Evolutionary conservation across 495 filamentous ascomycete genomes (phyloP).

Genomic region (Achaetomiella virescens): DNA sequence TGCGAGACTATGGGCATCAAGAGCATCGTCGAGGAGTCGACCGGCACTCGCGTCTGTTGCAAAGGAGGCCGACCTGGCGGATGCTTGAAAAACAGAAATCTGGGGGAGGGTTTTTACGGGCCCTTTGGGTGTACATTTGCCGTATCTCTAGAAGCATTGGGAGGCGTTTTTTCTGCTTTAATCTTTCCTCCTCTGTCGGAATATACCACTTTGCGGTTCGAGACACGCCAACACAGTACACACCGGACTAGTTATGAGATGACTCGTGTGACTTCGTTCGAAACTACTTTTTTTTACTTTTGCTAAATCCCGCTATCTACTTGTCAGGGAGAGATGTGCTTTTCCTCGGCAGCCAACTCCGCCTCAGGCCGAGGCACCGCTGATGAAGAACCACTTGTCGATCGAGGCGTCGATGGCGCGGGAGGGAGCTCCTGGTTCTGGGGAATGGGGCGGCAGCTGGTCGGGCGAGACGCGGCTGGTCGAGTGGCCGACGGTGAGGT

Average conservation of each 20-base stretch:
- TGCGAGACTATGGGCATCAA: conserved; percentile 74
- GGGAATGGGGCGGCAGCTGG: conserved; percentile 66
- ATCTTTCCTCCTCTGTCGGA: not conserved
- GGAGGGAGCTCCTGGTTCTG: conserved; percentile 68
- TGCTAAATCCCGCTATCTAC: not conserved
- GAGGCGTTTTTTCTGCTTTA: conserved; percentile 8
- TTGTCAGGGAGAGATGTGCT: not conserved
- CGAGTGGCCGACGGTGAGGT: conserved; percentile 66
- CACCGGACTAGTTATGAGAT: not conserved
- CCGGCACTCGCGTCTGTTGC: conserved; percentile 73
- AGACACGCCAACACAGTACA: not conserved
- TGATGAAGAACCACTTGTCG: conserved; percentile 99
- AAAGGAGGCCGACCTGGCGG: conserved; percentile 76
- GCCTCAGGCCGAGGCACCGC: conserved; percentile 81
- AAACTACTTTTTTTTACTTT: conserved; percentile 1
- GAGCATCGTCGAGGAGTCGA: conserved; percentile 80
- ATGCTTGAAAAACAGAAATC: conserved; percentile 27
- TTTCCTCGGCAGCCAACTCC: not conserved
- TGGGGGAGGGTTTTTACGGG: not conserved
- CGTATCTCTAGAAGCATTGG: conserved; percentile 12
- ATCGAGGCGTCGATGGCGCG: conserved; percentile 89
- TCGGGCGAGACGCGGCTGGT: conserved; percentile 55
- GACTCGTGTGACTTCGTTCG: not conserved
- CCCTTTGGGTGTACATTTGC: too few relatives aligned
- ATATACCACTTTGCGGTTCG: not conserved